Base-by-base conservation (phyloP, 768 basidiomycete species). In the Guyanaporus albipodus region DNA sequence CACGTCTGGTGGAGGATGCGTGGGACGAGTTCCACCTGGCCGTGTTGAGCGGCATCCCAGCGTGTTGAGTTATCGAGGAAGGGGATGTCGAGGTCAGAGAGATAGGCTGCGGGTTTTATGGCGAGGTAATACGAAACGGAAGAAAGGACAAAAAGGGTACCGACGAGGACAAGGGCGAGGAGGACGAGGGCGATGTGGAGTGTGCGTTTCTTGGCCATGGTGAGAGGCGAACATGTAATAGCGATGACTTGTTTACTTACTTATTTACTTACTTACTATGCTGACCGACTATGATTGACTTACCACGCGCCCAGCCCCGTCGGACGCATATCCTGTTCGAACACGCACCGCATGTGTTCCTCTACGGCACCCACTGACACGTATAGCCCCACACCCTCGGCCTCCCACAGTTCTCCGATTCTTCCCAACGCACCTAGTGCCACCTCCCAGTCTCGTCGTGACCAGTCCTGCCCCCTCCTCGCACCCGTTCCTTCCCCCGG, bases 1-100 rank as follows among this genome's bases (percentile, higher is more conserved):
- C 96, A 99, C 19, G 96, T 98, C 78, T 97, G 95, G 68, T 99
- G 96, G 38, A 99, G 79, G 48, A 99, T 89, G 41, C 91, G 79
- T 4, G 94, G 96, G 29, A 98, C 83, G 55, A 77, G 80, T 61
- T 96, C 88, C 31, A 79, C 70, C 52, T 75, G 72, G 48, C 73
- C 76, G 55, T 82, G 77, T 21, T 78, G 72, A 4, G 83, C 64
- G 21, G 82, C 78, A 60, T 86, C 85, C 77, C 77, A 82, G 38
- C 80, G 77, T 35, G 77, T 74, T 21, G 71, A 67, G 55, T 76
- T 74, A 65, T 74, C 70, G 46, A 75, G 71, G 34, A 75, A 56
- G 53, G 81, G 79, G 9, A 95, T 79, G 61, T 94, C 88, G 11
- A 71, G 65, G 63, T 94, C 88, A 5, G 83, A 73, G 61, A 97